Conservation (phyloP, 164 flowering plant species). For the Chimonanthus salicifolius region DNA sequence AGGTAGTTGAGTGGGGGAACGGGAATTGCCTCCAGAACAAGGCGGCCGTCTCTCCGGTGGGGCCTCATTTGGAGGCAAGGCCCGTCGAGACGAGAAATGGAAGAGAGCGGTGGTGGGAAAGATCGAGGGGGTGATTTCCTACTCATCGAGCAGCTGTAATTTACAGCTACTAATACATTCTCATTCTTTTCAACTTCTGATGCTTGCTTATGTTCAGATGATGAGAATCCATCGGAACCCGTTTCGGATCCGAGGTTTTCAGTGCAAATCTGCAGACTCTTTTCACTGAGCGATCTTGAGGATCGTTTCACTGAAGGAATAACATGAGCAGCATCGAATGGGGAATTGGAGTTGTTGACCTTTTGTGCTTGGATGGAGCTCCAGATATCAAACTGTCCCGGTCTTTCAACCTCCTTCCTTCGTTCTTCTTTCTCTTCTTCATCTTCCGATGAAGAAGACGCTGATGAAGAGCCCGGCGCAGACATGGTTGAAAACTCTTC, state of each 20-base stretch:
- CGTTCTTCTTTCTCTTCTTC: conserved; percentile 11
- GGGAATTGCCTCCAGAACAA: conserved; percentile 66
- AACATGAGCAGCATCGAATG: conserved; percentile 39
- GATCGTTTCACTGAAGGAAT: conserved; percentile 61
- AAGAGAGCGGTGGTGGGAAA: conserved; percentile 70
- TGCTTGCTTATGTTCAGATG: not conserved
- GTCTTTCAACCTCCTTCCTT: conserved; percentile 14
- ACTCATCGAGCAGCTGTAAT: conserved; percentile 3
- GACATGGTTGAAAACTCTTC: conserved; percentile 11
- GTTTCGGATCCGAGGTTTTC: conserved; percentile 93
- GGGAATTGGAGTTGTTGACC: conserved; percentile 4
- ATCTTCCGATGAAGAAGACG: conserved; percentile 17
- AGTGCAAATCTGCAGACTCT: conserved; percentile 82
- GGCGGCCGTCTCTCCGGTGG: conserved; percentile 51
- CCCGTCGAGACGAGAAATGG: conserved; percentile 41
- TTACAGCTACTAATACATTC: not conserved
- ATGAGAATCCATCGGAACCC: conserved; percentile 69
- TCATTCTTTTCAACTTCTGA: conserved; percentile 9
- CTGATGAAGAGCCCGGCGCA: conserved; percentile 5
- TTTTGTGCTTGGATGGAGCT: conserved; percentile 40
- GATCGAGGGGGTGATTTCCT: conserved; percentile 22
- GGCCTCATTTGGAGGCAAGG: conserved; percentile 40
- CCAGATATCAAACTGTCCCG: conserved; percentile 38
- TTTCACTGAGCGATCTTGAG: conserved; percentile 43
- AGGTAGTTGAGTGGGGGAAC: conserved; percentile 36